Evolutionary conservation across 257 asterid species (phyloP), one percentile per base, ranked within the genome.

Genomic region (Solanum paucissectum): DNA sequence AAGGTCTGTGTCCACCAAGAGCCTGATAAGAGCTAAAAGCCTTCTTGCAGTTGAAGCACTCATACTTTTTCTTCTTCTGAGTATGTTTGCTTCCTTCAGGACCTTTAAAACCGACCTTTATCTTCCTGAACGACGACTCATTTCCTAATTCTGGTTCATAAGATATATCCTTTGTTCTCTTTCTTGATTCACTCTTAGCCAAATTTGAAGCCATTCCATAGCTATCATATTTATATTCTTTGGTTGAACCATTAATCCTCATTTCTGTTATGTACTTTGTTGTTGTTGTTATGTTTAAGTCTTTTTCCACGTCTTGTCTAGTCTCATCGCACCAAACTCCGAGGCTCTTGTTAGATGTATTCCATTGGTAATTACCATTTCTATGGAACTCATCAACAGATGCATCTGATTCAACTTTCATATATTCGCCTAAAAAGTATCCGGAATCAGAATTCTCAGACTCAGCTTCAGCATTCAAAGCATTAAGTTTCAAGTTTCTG

Each of bases 1-100:
- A 97, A 2, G 99, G 99, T 62, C 98, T 91, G 86, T 97, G 99
- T 69, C 99, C 99, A 33, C 99, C 99, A 5, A 97, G 96, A 36
- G 98, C 99, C 87, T 97, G 99, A 87, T 90, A 95, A 6, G 99
- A 97, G 88, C 93, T 95, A 91, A 97, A 97, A 20, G 58, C 85
- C 95, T 93, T 97, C 88, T 94, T 94, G 88, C 99, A 97, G 91
- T 92, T 97, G 86, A 94, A 92, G 90, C 99, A 97, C 90, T 95
- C 98, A 42, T 95, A 97, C 86, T 93, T 94, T 66, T 92, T 94
- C 89, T 91, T 94, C 91, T 95, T 94, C 66, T 49, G 85, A 85
- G 89, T 14, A 73, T 52, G 88, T 42, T 86, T 84, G 84, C 87
- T 85, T 81, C 76, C 85, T 89, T 92, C 90, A 42, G 86, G 92